phyloP scores from a whole-genome alignment of 768 basidiomycete species.

The Phaeolepiota aurea region DNA sequence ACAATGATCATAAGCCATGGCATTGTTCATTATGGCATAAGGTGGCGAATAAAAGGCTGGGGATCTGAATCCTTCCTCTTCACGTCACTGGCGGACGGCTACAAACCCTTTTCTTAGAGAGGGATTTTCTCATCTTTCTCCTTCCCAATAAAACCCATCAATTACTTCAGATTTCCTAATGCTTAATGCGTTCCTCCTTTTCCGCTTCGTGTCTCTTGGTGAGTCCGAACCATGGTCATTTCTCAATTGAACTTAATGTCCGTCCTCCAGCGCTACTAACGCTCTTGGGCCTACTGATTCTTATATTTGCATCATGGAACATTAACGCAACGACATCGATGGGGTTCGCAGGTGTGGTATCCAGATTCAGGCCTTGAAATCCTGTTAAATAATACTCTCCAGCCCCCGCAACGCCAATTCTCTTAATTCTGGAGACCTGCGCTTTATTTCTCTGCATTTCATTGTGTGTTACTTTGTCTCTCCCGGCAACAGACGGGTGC shows the following conservation, averaged over 20 bases:
- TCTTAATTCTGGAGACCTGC: constrained; percentile 40
- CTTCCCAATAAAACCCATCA: too few relatives aligned
- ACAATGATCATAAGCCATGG: not conserved
- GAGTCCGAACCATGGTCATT: constrained; percentile 11
- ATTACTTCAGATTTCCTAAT: constrained; percentile 11
- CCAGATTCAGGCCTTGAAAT: not conserved
- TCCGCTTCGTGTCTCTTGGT: constrained; percentile 55
- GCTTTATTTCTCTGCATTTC: constrained; percentile 23
- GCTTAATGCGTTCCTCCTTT: constrained; percentile 46
- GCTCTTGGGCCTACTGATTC: constrained; percentile 40
- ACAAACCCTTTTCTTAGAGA: not conserved
- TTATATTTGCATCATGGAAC: constrained; percentile 56
- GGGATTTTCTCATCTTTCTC: too few relatives aligned
- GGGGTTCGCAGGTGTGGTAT: constrained; percentile 26
- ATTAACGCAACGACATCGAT: constrained; percentile 26
- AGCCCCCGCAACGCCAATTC: constrained; percentile 40
- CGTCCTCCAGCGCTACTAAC: constrained; percentile 31
- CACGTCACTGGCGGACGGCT: constrained; percentile 2
- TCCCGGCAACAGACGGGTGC: not conserved
- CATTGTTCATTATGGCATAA: not conserved
- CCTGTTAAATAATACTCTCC: constrained; percentile 2
- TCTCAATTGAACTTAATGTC: too few relatives aligned
- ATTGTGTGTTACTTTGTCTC: constrained; percentile 19
- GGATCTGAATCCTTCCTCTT: not conserved
- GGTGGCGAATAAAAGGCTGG: not conserved